phyloP scores from a whole-genome alignment of 2,329 filamentous ascomycete species.

The Mariannaea elegans region DNA sequence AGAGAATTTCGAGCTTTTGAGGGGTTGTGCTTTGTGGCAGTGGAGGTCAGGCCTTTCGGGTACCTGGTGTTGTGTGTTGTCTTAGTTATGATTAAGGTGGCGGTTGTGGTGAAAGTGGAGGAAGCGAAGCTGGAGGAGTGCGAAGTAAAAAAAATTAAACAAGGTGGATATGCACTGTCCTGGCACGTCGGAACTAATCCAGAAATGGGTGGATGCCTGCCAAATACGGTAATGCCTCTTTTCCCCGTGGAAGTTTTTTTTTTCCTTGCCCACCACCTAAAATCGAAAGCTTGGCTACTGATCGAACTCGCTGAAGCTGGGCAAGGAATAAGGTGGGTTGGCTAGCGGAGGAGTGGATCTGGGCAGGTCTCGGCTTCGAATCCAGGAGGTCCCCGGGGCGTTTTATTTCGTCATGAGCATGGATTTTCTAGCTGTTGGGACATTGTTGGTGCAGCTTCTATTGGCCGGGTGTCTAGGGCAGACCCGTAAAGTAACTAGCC shows the following conservation, averaged over 20 bases:
- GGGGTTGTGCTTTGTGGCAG: conserved; percentile 22
- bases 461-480: conserved; percentile 19
- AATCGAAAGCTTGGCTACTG: conserved; percentile 8
- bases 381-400: conserved; percentile 16
- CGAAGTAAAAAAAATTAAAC: conserved; percentile 16
- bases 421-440: not conserved
- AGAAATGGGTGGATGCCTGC: conserved; percentile 5
- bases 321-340: not conserved
- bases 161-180: not conserved
- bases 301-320: not conserved
- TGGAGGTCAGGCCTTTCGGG: conserved; percentile 7
- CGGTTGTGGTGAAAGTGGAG: not conserved
- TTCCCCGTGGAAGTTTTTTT: not conserved
- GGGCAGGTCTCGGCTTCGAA: conserved; percentile 26
- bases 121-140: not conserved
- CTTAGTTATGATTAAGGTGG: not conserved
- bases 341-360: conserved; percentile 24
- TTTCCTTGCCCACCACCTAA: not conserved
- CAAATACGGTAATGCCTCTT: conserved; percentile 11
- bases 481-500: not conserved
- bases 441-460: conserved; percentile 1
- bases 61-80: conserved; percentile 7
- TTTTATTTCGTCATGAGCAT: conserved; percentile 36
- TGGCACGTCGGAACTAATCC: not conserved
- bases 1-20: conserved; percentile 24